Evolutionary conservation across 805 yeast species (phyloP), one percentile per base, ranked within the genome.

Genomic region (Nakazawaea ishiwadae): DNA sequence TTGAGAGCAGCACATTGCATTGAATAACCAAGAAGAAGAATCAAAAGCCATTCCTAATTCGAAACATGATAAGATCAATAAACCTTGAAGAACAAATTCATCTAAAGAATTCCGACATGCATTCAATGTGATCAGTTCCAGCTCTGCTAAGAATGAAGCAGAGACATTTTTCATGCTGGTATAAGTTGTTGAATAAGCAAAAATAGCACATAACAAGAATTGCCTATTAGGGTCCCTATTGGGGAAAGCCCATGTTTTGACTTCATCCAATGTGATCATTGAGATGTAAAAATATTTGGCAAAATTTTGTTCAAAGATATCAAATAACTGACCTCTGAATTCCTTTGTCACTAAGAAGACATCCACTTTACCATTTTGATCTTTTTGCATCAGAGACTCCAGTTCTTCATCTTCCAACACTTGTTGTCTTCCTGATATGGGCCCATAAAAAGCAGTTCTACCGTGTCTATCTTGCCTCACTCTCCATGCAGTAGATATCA

Each of bases 31-130:
- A 1, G 63, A 54, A 19, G 48, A 51, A 2, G 60, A 48, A 42
- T 61, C 66, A n/a, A 50, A 46, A 1, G 58, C 59, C 53, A 51
- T 53, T 12, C 66, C 66, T n/a, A 59, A 42, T 35, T 59, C 54
- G 37, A 45, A 58, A 43, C 65, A 59, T 1, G 65, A 59, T 9
- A 61, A 21, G 4, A 61, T 53, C 26, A 61, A 44, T 5, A 53
- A 40, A 0, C 52, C 59, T 29, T 61, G 64, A 2, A 60, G 28
- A 3, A 52, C 56, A 39, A 46, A 40, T 26, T 53, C 55, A 32
- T 55, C 52, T n/a, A 52, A 35, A 8, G 39, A 39, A 17, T 47
- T 42, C 12, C 50, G 40, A 31, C 58, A 50, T 4, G 62, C 58
- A 9, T 35, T 47, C 15, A 59, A 37, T 2, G 53, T 44, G 0